Conservation (phyloP, 164 flowering plant genomes). For the Aristolochia californica region DNA sequence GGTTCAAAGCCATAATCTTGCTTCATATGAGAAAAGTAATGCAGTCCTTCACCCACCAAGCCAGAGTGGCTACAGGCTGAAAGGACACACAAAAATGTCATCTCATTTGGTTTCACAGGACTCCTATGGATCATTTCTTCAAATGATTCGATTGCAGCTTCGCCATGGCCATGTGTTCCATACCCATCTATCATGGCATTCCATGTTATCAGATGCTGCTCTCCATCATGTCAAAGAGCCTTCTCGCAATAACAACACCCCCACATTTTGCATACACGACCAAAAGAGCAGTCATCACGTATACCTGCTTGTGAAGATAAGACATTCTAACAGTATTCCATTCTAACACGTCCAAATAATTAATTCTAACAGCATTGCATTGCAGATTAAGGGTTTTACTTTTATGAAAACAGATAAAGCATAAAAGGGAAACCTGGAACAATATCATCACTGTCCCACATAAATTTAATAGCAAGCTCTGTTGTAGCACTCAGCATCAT, state of each 20-base stretch:
- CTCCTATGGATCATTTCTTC: constrained; percentile 22
- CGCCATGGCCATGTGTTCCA: constrained; percentile 29
- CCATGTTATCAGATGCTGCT: constrained; percentile 53
- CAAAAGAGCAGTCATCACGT: constrained; percentile 38
- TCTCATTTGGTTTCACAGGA: constrained; percentile 34
- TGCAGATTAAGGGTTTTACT: too few species aligned
- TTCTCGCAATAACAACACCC: constrained; percentile 19
- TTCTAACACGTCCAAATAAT: too few species aligned
- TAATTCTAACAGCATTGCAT: too few species aligned
- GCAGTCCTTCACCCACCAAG: constrained; percentile 29
- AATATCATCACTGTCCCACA: too few species aligned
- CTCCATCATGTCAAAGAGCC: constrained; percentile 51
- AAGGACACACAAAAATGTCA: constrained; percentile 34
- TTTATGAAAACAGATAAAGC: too few species aligned
- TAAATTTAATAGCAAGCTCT: too few species aligned
- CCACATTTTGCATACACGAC: constrained; percentile 34
- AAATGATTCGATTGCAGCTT: constrained; percentile 39
- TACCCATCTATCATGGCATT: constrained; percentile 51
- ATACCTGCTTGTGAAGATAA: constrained; percentile 27
- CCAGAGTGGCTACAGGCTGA: constrained; percentile 53
- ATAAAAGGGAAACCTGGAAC: too few species aligned
- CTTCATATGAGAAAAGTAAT: constrained; percentile 33
- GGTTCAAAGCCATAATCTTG: constrained; percentile 28
- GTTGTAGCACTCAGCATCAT: too few species aligned
- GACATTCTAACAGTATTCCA: constrained; percentile 24